Conservation (phyloP, 75 land plant genomes). For the Larix kaempferi region DNA sequence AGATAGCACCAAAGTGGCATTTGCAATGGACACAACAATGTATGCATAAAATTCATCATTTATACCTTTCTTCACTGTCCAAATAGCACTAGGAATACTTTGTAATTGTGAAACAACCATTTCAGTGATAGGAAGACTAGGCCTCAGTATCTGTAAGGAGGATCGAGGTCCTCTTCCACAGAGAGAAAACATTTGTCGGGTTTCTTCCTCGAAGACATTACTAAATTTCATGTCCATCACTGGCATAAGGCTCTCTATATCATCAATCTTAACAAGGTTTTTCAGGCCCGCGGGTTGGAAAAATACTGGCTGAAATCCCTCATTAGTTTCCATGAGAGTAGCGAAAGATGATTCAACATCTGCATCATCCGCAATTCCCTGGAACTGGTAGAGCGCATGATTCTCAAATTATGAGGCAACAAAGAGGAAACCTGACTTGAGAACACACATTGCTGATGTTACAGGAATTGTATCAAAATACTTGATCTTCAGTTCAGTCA, state of each 20-base stretch:
- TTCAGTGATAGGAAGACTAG: conserved; percentile 93
- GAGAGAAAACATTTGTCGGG: conserved; percentile 87
- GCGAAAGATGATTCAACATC: conserved; percentile 96
- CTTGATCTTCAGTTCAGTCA: conserved; percentile 86
- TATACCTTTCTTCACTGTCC: conserved; percentile 98
- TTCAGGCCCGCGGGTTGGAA: conserved; percentile 89
- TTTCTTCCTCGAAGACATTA: conserved; percentile 97
- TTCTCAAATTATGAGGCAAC: conserved; percentile 99
- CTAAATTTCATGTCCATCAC: conserved; percentile 93
- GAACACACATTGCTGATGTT: conserved; percentile 85
- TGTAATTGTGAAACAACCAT: conserved; percentile 98
- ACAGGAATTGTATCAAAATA: conserved; percentile 99
- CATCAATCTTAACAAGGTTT: conserved; percentile 88
- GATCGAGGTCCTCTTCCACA: conserved; percentile 98
- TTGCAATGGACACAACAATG: conserved; percentile 96
- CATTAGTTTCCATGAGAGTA: conserved; percentile 90
- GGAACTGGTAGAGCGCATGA: conserved; percentile 94
- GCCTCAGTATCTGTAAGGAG: conserved; percentile 75
- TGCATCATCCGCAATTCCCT: conserved; percentile 88
- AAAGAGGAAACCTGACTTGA: conserved; percentile 90
- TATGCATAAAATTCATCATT: conserved; percentile 99
- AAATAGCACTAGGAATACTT: conserved; percentile 97
- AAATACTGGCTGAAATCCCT: conserved; percentile 96
- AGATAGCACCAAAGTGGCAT: conserved; percentile 97
- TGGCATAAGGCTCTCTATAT: conserved; percentile 92